A percentile compares a stretch with the other conserved stretches of the same genome.
Conservation (phyloP, 2,329 filamentous ascomycete genomes). For the Dryadomyces quercus-mongolicae region DNA sequence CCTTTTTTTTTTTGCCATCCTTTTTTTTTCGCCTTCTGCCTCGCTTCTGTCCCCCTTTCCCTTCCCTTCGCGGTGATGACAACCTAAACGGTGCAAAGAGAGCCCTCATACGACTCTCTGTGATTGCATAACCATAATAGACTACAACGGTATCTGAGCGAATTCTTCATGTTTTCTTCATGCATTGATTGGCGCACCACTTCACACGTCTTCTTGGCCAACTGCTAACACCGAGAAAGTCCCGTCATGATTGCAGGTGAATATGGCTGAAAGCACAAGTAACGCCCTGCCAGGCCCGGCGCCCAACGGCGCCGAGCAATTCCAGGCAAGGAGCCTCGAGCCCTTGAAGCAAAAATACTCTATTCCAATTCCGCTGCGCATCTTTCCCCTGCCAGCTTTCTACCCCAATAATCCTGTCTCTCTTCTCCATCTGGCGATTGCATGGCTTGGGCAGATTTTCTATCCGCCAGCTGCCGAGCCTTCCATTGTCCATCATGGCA, state of each 20-base stretch:
- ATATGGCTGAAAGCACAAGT: constrained; percentile 20
- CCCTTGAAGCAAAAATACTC: constrained; percentile 44
- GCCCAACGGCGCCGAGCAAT: background rate
- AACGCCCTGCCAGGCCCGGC: background rate
- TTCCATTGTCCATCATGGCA: constrained; percentile 52
- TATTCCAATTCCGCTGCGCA: constrained; percentile 66
- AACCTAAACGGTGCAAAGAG: constrained; percentile 44
- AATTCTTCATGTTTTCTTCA: constrained; percentile 14
- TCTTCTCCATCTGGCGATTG: constrained; percentile 65
- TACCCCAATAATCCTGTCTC: constrained; percentile 90
- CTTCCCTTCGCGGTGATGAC: constrained; percentile 46
- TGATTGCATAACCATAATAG: constrained; percentile 57
- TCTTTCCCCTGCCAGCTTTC: constrained; percentile 75
- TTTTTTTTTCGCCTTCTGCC: background rate
- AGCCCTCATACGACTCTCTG: constrained; percentile 44
- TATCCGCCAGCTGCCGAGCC: constrained; percentile 54
- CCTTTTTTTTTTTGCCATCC: background rate
- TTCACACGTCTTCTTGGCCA: background rate
- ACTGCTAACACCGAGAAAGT: constrained; percentile 2
- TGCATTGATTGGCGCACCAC: background rate
- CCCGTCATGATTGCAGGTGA: constrained; percentile 13
- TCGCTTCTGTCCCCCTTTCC: background rate
- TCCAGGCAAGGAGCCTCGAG: constrained; percentile 4
- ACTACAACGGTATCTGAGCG: constrained; percentile 98
- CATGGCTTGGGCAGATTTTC: constrained; percentile 64